Percentiles rank a stretch among this genome's conserved stretches.
These are phyloP conservation scores for Pythium myriotylum DNA, from an alignment of 352 stramenopile genomes.

Conservation along the genomic window DNA sequence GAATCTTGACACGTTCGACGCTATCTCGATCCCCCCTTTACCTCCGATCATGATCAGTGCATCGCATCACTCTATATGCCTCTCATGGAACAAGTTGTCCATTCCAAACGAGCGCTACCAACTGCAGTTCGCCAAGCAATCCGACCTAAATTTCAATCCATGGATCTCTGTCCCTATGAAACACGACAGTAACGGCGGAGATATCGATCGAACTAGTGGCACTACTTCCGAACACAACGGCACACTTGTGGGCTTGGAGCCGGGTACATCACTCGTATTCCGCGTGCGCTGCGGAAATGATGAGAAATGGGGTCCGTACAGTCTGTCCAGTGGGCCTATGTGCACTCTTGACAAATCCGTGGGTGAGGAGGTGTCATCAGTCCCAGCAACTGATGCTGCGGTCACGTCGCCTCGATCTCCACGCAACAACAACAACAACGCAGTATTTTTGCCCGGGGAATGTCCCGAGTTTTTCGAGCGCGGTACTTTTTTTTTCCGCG, in stretches of 20 bases:
- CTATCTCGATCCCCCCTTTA: slow-evolving; percentile 55
- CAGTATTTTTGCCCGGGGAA: slow-evolving; percentile 41
- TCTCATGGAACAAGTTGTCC: slow-evolving; percentile 38
- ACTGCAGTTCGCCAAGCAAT: slow-evolving; percentile 45
- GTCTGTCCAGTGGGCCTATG: slow-evolving; percentile 38
- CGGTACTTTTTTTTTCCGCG: slow-evolving; percentile 42
- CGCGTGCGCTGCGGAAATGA: slow-evolving; percentile 40
- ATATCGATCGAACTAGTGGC: slow-evolving; percentile 21
- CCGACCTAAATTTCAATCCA: slow-evolving; percentile 42
- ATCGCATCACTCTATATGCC: slow-evolving; percentile 40
- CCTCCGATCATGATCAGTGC: slow-evolving; percentile 64
- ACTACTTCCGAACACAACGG: slow-evolving; percentile 34
- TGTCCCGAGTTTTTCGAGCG: slow-evolving; percentile 44
- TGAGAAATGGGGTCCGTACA: slow-evolving; percentile 45
- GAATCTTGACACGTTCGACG: slow-evolving; percentile 54
- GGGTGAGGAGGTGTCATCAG: slow-evolving; percentile 5
- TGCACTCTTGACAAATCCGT: slow-evolving; percentile 31
- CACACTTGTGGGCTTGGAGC: slow-evolving; percentile 41
- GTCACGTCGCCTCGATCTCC: slow-evolving; percentile 6
- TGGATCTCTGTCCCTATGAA: slow-evolving; percentile 43
- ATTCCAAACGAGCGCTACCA: slow-evolving; percentile 36
- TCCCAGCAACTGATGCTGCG: slow-evolving; percentile 1
- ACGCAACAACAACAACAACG: slow-evolving; percentile 13
- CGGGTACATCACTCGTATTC: slow-evolving; percentile 37
- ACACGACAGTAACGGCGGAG: slow-evolving; percentile 24